Base-by-base conservation (phyloP, 306 rosid genomes). In the Pueraria montana region DNA sequence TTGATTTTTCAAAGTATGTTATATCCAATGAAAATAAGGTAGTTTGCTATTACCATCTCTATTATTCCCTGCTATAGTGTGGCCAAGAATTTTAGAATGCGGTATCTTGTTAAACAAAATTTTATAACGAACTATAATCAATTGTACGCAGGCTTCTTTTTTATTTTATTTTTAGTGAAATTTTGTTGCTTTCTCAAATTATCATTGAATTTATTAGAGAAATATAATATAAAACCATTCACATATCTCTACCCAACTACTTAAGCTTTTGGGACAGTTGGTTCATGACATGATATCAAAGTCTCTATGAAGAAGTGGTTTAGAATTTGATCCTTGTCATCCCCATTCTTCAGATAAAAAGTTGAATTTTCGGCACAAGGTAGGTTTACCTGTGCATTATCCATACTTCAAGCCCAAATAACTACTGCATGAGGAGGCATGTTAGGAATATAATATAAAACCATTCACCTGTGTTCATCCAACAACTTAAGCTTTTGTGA, bases 1-100 rank as follows among this genome's bases (percentile, higher is more conserved):
- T n/a, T 45, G 90, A 90, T 77, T 85, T 85, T 72, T 81, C 86
- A 5, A 90, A 90, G 89, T 94, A 91, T 82, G 87, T 84, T 59
- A 73, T 96, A 71, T 91, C 96, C 32, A n/a, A 73, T 78, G 98
- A 92, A 85, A 90, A 91, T 77, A 87, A 92, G 99, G 99, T 92
- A 73, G 42, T 76, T 87, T 79, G 50, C 71, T 50, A 2, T 72
- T 59, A 59, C 52, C 58, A 62, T 20, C 40, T 67, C 40, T 56
- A 30, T 68, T 40, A 43, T 24, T 42, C 52, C 46, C 62, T 38
- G 43, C 6, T 67, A 76, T 18, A 30, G 12, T 75, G 21, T 65
- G 24, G 17, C 21, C 14, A 58, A 62, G 36, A 24, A 73, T 64
- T 67, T 68, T 68, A 34, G 42, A 36, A 20, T 83, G 68, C 62